phyloP scores from a whole-genome alignment of 106 monocot genomes.

The Dioscorea zingiberensis region DNA sequence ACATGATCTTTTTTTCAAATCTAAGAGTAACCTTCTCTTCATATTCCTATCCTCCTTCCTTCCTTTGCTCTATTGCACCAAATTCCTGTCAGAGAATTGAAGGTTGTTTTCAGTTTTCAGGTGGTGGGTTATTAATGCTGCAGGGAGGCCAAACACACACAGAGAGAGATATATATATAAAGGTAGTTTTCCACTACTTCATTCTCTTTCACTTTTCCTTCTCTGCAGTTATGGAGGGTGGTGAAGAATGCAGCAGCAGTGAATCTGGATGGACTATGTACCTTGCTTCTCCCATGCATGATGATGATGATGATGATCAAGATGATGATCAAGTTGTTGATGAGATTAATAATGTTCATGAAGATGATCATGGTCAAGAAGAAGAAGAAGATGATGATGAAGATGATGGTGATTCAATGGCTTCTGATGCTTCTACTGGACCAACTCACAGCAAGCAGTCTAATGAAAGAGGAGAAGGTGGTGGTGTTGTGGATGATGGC shows the following conservation, averaged over 20 bases:
- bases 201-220: too few relatives aligned
- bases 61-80: too few relatives aligned
- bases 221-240: too few relatives aligned
- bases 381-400: slow-evolving; percentile 5
- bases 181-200: too few relatives aligned
- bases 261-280: slow-evolving; percentile 78
- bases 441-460: slow-evolving; percentile 7
- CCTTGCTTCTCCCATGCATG: slow-evolving; percentile 58
- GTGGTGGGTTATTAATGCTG: too few relatives aligned
- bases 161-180: too few relatives aligned
- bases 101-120: too few relatives aligned
- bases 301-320: slow-evolving; percentile 9
- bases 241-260: slow-evolving; percentile 53
- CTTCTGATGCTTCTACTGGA: slow-evolving; percentile 63
- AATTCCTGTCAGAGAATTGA: too few relatives aligned
- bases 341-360: slow-evolving; percentile 5
- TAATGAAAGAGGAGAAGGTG: background rate
- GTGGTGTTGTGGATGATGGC: background rate
- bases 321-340: slow-evolving; percentile 15
- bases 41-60: too few relatives aligned
- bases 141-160: too few relatives aligned
- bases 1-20: too few relatives aligned
- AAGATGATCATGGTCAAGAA: background rate
- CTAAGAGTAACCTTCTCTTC: too few relatives aligned
- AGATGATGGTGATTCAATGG: slow-evolving; percentile 54